Percentiles rank a stretch among this genome's conserved stretches.
These are phyloP conservation scores for Aspergillus clavatus DNA, from an alignment of 2,329 filamentous ascomycete genomes.

Conservation along the genomic window DNA sequence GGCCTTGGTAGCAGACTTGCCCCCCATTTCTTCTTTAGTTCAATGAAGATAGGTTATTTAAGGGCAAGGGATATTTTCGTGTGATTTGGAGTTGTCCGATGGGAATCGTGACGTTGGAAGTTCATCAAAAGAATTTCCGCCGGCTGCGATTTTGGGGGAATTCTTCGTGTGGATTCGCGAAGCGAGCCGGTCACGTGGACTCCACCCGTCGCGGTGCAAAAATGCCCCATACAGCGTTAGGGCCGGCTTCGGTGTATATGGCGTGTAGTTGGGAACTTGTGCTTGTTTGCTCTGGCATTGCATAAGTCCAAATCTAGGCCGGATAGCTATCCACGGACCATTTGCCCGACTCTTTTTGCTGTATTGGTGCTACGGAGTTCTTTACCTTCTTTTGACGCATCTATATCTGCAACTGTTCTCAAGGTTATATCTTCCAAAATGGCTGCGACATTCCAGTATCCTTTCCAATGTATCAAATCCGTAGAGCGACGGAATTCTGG, in stretches of 20 bases:
- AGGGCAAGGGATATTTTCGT: slow-evolving; percentile 65
- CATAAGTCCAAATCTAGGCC: not conserved
- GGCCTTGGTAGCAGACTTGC: slow-evolving; percentile 90
- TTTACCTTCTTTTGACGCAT: not conserved
- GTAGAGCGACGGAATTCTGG: slow-evolving; percentile 23
- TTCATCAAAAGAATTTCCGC: slow-evolving; percentile 12
- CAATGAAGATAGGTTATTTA: slow-evolving; percentile 97
- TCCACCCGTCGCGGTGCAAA: slow-evolving; percentile 5
- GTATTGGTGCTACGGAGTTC: not conserved
- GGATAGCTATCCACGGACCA: not conserved
- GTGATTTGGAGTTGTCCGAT: slow-evolving; percentile 23
- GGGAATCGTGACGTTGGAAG: slow-evolving; percentile 22
- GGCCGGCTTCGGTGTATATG: not conserved
- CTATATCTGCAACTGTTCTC: too few relatives aligned
- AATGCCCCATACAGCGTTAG: not conserved
- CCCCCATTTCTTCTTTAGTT: slow-evolving; percentile 94
- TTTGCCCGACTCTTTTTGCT: not conserved
- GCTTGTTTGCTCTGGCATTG: not conserved
- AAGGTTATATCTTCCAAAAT: slow-evolving; percentile 19
- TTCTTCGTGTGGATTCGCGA: slow-evolving; percentile 38
- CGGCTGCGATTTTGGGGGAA: slow-evolving; percentile 21
- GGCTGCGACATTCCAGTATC: slow-evolving; percentile 37
- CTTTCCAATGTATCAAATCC: slow-evolving; percentile 60
- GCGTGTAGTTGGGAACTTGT: not conserved
- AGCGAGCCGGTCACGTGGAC: slow-evolving; percentile 34